Percentiles rank a stretch among this genome's conserved stretches.
These are phyloP conservation scores for Suillus subaureus DNA, from an alignment of 768 basidiomycete species.

Conservation along the genomic window DNA sequence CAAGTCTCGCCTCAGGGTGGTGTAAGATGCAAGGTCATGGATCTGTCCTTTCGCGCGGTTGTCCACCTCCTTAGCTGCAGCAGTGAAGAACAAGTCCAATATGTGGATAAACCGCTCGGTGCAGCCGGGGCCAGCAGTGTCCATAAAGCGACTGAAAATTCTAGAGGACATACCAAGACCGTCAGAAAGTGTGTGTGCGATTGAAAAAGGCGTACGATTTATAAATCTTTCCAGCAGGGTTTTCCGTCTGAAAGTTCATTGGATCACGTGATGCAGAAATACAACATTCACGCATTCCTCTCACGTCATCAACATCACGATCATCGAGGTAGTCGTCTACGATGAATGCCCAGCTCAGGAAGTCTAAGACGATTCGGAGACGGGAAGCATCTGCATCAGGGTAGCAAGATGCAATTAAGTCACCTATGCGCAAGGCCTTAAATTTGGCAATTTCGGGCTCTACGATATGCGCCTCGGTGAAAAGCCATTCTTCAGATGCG, in stretches of 20 bases:
- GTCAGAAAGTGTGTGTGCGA: background rate
- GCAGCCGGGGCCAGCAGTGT: constrained; percentile 41
- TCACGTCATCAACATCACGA: constrained; percentile 28
- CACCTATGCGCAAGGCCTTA: constrained; percentile 50
- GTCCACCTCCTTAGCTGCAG: constrained; percentile 43
- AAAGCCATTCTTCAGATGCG: background rate
- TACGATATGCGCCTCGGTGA: background rate
- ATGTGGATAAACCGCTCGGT: constrained; percentile 41
- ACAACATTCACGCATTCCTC: constrained; percentile 31
- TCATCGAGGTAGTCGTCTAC: constrained; percentile 33
- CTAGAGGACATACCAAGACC: constrained; percentile 18
- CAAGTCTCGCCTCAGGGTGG: constrained; percentile 53
- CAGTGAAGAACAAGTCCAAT: constrained; percentile 42
- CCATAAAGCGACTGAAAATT: constrained; percentile 39
- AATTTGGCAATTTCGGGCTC: constrained; percentile 37
- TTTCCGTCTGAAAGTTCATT: constrained; percentile 15
- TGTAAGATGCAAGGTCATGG: constrained; percentile 52
- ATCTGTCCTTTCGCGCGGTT: constrained; percentile 40
- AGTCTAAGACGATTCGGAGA: constrained; percentile 50
- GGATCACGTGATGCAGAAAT: constrained; percentile 33
- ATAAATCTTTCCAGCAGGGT: constrained; percentile 27
- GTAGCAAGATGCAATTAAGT: constrained; percentile 63
- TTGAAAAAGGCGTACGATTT: constrained; percentile 32
- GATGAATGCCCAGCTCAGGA: constrained; percentile 52
- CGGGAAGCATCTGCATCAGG: constrained; percentile 43